Evolutionary conservation across 176 grass and related monocot genomes (phyloP).

Genomic region (Phoenix dactylifera): DNA sequence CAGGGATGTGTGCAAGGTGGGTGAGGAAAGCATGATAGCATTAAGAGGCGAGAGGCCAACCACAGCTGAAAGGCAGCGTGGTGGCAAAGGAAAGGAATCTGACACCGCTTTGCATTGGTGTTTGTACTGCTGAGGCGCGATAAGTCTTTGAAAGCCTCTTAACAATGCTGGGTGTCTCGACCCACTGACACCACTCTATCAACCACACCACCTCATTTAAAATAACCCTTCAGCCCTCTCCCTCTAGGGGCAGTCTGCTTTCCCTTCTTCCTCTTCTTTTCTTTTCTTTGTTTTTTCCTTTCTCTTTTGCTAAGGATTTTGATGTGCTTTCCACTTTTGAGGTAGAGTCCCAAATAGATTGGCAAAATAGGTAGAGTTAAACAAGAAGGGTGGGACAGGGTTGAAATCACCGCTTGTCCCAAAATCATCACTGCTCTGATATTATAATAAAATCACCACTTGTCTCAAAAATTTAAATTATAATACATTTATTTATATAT

Average conservation of each 20-base stretch:
- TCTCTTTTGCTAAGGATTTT: no score
- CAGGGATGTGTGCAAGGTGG: neutral
- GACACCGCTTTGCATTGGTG: conserved; percentile 9
- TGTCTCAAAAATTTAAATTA: no score
- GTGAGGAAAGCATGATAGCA: neutral
- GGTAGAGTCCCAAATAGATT: no score
- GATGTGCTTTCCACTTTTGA: no score
- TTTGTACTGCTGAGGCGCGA: neutral
- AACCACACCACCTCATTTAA: neutral
- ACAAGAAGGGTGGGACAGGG: no score
- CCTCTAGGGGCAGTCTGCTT: neutral
- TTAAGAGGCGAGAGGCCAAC: conserved; percentile 16
- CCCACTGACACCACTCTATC: no score
- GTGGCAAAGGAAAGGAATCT: conserved; percentile 25
- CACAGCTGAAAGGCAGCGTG: conserved; percentile 11
- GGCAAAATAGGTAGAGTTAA: no score
- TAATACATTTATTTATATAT: no score
- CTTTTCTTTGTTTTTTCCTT: neutral
- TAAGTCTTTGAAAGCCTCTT: neutral
- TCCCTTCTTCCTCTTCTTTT: neutral
- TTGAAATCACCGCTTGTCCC: no score
- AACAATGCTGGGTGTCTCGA: neutral
- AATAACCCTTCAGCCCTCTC: neutral
- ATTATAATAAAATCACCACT: no score
- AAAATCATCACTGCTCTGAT: no score